Evolutionary conservation across 352 stramenopile genomes (phyloP).

Genomic region (Phytopythium helicoides): DNA sequence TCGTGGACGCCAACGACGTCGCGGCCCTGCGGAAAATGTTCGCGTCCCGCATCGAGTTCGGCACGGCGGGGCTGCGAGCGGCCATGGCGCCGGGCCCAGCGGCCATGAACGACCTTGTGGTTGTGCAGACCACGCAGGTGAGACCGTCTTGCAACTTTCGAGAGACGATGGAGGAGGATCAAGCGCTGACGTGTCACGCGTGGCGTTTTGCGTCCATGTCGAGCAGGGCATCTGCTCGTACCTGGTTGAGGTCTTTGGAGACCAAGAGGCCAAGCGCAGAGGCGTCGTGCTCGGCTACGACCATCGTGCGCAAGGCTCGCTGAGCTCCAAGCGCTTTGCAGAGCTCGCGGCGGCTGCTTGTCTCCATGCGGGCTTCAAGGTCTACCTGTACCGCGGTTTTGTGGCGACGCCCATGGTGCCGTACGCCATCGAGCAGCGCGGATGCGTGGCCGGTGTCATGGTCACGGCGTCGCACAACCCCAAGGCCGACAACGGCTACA

Average conservation of each 20-base stretch:
- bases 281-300: conserved; percentile 91
- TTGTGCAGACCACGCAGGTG: conserved; percentile 89
- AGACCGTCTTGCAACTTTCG: conserved; percentile 4
- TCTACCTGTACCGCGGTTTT: conserved; percentile 90
- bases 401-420: conserved; percentile 96
- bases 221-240: conserved; percentile 88
- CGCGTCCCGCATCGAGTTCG: conserved; percentile 85
- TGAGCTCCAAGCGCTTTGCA: conserved; percentile 90
- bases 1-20: conserved; percentile 59
- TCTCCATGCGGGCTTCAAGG: conserved; percentile 77
- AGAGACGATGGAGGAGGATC: too few relatives aligned
- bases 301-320: conserved; percentile 67
- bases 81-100: conserved; percentile 86
- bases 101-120: conserved; percentile 92
- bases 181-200: conserved; percentile 93
- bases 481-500: conserved; percentile 98
- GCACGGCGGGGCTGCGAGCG: conserved; percentile 88
- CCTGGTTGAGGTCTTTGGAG: conserved; percentile 71
- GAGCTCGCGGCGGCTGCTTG: conserved; percentile 83
- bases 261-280: conserved; percentile 53
- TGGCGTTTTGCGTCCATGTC: conserved; percentile 88
- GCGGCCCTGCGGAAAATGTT: conserved; percentile 69
- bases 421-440: conserved; percentile 79
- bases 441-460: conserved; percentile 89
- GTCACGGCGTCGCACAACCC: conserved; percentile 98